These are phyloP conservation scores for Alternaria postmessia DNA, from an alignment of 2,329 filamentous ascomycete species.

Conservation along the genomic window DNA sequence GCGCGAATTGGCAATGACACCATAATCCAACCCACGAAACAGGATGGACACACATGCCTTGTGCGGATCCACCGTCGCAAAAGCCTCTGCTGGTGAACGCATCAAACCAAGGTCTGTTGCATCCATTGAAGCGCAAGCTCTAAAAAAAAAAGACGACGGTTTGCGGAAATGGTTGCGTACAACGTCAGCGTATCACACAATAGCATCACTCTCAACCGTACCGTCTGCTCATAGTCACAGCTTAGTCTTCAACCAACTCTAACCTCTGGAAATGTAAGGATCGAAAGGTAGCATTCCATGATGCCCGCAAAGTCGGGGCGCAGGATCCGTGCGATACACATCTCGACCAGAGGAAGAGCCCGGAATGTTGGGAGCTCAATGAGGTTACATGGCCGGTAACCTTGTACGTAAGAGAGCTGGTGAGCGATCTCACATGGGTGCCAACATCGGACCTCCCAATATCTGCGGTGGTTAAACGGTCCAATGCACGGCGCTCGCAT, in stretches of 20 bases:
- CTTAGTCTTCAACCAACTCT: not conserved
- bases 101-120: not conserved
- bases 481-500: not conserved
- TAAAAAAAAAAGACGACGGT: not conserved
- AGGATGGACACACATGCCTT: not conserved
- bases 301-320: too few species aligned
- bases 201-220: not conserved
- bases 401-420: not conserved
- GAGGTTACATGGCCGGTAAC: slow-evolving; percentile 1
- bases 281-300: not conserved
- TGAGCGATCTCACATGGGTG: not conserved
- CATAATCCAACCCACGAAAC: not conserved
- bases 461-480: not conserved
- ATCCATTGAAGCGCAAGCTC: not conserved
- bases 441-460: not conserved
- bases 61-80: not conserved
- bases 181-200: not conserved
- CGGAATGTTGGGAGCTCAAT: not conserved
- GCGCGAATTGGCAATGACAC: too few species aligned
- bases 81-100: not conserved
- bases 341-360: not conserved
- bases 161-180: not conserved
- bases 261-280: not conserved
- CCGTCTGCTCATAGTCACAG: not conserved
- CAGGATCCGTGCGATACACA: not conserved